Conservation (phyloP, 306 rosid species). For the Hylodesmum podocarpum region DNA sequence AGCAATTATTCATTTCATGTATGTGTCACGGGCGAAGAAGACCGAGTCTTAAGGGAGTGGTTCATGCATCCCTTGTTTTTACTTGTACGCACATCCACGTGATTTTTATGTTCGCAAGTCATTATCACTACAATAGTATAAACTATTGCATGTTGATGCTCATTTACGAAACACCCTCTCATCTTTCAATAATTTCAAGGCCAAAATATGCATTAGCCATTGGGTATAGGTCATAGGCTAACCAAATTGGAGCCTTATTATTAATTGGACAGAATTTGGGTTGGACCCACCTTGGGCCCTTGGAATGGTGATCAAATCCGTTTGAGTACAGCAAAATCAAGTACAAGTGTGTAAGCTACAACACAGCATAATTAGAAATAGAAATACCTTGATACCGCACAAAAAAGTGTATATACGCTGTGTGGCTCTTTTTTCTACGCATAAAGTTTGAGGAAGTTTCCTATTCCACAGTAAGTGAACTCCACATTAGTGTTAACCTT, state of each 20-base stretch:
- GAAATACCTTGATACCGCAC: not conserved
- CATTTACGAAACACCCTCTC: not conserved
- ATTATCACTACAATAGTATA: not conserved
- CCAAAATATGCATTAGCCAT: not conserved
- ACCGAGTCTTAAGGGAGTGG: not conserved
- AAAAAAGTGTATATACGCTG: not conserved
- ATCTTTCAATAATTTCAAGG: not conserved
- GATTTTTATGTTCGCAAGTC: not conserved
- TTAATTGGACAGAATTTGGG: not conserved
- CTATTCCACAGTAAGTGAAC: not conserved
- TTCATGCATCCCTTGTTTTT: not conserved
- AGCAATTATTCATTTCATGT: not conserved
- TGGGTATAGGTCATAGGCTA: not conserved
- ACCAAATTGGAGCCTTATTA: not conserved
- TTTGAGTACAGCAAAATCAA: not conserved
- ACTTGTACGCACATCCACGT: not conserved
- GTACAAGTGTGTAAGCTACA: not conserved
- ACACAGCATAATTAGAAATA: too few relatives aligned
- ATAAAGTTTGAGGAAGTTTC: not conserved
- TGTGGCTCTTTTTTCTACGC: not conserved
- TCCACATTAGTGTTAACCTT: not conserved
- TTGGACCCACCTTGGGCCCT: not conserved
- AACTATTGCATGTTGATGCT: not conserved
- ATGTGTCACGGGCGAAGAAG: constrained; percentile 24
- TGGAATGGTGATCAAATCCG: too few relatives aligned